These are phyloP conservation scores for Termitomyces heimii DNA, from an alignment of 768 basidiomycete genomes.

Conservation along the genomic window DNA sequence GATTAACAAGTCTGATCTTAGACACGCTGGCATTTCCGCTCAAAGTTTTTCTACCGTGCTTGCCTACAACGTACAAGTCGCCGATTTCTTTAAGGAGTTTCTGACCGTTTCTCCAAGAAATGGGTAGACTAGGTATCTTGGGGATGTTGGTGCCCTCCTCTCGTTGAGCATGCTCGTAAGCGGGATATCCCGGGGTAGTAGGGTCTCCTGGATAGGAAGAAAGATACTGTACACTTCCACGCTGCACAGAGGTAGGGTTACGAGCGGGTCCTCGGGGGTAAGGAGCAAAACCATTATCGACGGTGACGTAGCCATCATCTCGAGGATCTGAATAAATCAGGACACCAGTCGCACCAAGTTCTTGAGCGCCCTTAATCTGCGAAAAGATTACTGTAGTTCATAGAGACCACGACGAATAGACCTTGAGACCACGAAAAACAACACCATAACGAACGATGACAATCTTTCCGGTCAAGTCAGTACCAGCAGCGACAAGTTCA, in stretches of 20 bases:
- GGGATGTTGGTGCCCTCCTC: slow-evolving; percentile 57
- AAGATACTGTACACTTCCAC: slow-evolving; percentile 77
- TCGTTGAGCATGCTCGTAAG: slow-evolving; percentile 77
- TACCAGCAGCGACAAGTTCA: slow-evolving; percentile 54
- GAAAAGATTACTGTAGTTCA: slow-evolving; percentile 10
- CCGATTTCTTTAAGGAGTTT: slow-evolving; percentile 55
- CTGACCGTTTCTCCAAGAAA: slow-evolving; percentile 82
- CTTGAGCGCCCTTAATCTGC: slow-evolving; percentile 78
- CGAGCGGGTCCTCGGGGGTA: slow-evolving; percentile 88
- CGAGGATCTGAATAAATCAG: slow-evolving; percentile 84
- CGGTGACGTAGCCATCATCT: slow-evolving; percentile 78
- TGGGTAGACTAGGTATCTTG: slow-evolving; percentile 79
- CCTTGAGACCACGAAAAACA: slow-evolving; percentile 84
- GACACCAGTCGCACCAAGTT: slow-evolving; percentile 71
- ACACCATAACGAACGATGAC: slow-evolving; percentile 73
- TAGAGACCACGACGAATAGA: slow-evolving; percentile 18
- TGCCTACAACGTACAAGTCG: slow-evolving; percentile 22
- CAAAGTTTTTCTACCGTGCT: slow-evolving; percentile 28
- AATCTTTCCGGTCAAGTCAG: slow-evolving; percentile 72
- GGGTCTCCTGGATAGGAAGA: slow-evolving; percentile 70
- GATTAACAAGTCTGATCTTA: slow-evolving; percentile 47
- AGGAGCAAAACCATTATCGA: slow-evolving; percentile 66
- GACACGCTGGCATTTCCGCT: slow-evolving; percentile 44
- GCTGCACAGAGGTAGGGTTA: slow-evolving; percentile 77
- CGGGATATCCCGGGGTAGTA: slow-evolving; percentile 82